These are phyloP conservation scores for Phytopythium montanum DNA, from an alignment of 352 stramenopile genomes.

Conservation along the genomic window DNA sequence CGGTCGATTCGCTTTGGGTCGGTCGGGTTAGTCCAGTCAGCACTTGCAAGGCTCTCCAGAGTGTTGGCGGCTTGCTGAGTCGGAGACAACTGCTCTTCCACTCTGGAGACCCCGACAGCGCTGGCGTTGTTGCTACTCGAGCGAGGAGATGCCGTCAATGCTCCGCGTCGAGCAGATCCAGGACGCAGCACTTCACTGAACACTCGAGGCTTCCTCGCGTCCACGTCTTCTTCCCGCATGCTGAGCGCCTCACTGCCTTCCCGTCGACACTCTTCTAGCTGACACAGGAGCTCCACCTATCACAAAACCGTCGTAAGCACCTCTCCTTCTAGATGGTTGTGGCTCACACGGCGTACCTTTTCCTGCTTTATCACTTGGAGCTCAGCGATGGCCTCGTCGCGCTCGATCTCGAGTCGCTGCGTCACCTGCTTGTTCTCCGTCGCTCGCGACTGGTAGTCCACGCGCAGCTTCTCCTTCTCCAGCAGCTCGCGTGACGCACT, in stretches of 20 bases:
- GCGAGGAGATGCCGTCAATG: not conserved
- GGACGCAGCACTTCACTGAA: conserved; percentile 33
- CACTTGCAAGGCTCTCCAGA: not conserved
- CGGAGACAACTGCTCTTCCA: not conserved
- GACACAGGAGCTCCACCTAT: conserved; percentile 25
- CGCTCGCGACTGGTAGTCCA: conserved; percentile 51
- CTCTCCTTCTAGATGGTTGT: not conserved
- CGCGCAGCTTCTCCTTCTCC: conserved; percentile 48
- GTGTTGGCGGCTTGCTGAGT: not conserved
- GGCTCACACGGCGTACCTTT: conserved; percentile 22
- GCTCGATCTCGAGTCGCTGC: conserved; percentile 45
- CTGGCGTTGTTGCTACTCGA: not conserved
- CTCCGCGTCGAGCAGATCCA: not conserved
- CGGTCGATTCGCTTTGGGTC: conserved; percentile 13
- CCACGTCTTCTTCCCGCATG: conserved; percentile 75
- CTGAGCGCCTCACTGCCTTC: conserved; percentile 41
- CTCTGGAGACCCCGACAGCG: not conserved
- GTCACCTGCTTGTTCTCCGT: conserved; percentile 46
- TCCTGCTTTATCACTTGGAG: conserved; percentile 37
- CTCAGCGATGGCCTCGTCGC: conserved; percentile 44
- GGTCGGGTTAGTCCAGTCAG: not conserved
- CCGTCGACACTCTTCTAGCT: conserved; percentile 34
- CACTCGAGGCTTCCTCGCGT: conserved; percentile 39
- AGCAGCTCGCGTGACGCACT: conserved; percentile 41
- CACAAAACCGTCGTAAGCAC: not conserved